These are phyloP conservation scores for Pseudofabraea citricarpa DNA, from an alignment of 2,329 filamentous ascomycete species.

Conservation along the genomic window DNA sequence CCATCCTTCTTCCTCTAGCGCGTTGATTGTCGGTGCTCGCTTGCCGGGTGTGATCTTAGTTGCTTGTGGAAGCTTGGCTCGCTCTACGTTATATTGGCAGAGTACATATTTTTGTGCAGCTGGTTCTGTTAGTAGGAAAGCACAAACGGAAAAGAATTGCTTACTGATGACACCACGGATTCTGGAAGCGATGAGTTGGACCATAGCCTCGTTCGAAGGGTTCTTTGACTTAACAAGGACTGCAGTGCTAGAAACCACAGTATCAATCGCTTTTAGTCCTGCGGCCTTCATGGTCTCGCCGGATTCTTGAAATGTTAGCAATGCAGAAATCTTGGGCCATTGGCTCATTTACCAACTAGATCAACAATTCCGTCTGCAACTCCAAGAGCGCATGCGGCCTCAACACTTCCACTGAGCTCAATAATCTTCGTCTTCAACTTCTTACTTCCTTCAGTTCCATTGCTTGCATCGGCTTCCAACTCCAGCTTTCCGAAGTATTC, in stretches of 20 bases:
- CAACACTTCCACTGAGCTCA: conserved; percentile 92
- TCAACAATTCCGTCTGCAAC: conserved; percentile 97
- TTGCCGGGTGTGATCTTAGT: conserved; percentile 85
- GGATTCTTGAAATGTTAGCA: conserved; percentile 60
- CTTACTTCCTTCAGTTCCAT: conserved; percentile 33
- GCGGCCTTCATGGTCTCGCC: conserved; percentile 98
- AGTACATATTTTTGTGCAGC: conserved; percentile 88
- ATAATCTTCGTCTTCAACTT: conserved; percentile 83
- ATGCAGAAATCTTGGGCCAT: neutral
- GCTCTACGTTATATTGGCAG: conserved; percentile 92
- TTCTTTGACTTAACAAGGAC: conserved; percentile 88
- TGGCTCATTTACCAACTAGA: conserved; percentile 70
- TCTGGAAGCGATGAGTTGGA: conserved; percentile 78
- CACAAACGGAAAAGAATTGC: conserved; percentile 18
- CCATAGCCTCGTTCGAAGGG: conserved; percentile 72
- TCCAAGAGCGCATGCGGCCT: conserved; percentile 91
- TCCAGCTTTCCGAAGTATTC: conserved; percentile 83
- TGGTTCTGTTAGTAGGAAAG: conserved; percentile 23
- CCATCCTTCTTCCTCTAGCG: conserved; percentile 84
- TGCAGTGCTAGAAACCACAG: conserved; percentile 81
- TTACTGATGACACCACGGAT: conserved; percentile 87
- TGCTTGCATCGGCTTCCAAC: conserved; percentile 34
- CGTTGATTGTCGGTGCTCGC: conserved; percentile 86
- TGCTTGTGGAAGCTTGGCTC: conserved; percentile 60
- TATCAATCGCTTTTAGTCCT: conserved; percentile 89